Conservation (phyloP, 2,329 filamentous ascomycete genomes). For the Mycocentrospora acerina region DNA sequence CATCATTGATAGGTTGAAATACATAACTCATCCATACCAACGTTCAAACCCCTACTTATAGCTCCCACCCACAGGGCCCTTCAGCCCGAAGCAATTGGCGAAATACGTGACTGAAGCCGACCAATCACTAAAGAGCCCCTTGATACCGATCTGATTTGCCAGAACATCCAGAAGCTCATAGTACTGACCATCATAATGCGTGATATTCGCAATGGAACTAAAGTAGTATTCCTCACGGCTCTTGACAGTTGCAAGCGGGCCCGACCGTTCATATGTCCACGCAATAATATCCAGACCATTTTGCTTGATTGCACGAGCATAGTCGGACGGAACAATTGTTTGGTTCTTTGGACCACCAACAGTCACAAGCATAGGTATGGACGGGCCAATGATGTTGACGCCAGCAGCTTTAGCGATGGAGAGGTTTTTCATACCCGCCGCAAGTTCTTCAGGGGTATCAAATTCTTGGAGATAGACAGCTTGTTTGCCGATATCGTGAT, state of each 20-base stretch:
- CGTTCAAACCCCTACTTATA: too few relatives aligned
- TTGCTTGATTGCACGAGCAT: slow-evolving; percentile 60
- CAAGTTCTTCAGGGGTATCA: slow-evolving; percentile 51
- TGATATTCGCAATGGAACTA: slow-evolving; percentile 52
- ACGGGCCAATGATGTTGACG: slow-evolving; percentile 62
- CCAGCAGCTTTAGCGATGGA: slow-evolving; percentile 56
- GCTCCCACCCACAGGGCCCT: slow-evolving; percentile 16
- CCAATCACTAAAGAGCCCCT: slow-evolving; percentile 67
- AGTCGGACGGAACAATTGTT: slow-evolving; percentile 59
- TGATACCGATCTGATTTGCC: slow-evolving; percentile 59
- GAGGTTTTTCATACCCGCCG: slow-evolving; percentile 55
- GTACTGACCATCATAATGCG: slow-evolving; percentile 64
- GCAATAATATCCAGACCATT: slow-evolving; percentile 64
- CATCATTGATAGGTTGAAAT: too few relatives aligned
- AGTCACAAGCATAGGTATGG: slow-evolving; percentile 60
- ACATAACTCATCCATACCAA: too few relatives aligned
- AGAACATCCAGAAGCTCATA: slow-evolving; percentile 64
- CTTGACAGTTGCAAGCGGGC: slow-evolving; percentile 53
- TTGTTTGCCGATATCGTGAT: slow-evolving; percentile 61
- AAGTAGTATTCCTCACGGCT: slow-evolving; percentile 35
- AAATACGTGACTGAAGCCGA: slow-evolving; percentile 66
- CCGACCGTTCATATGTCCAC: slow-evolving; percentile 67
- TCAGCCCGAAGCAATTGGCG: slow-evolving; percentile 64
- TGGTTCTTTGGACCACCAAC: slow-evolving; percentile 49
- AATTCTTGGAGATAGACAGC: slow-evolving; percentile 64